Evolutionary conservation across 2,329 filamentous ascomycete genomes (phyloP), one percentile per base, ranked within the genome.

Genomic region (Fusarium subglutinans): DNA sequence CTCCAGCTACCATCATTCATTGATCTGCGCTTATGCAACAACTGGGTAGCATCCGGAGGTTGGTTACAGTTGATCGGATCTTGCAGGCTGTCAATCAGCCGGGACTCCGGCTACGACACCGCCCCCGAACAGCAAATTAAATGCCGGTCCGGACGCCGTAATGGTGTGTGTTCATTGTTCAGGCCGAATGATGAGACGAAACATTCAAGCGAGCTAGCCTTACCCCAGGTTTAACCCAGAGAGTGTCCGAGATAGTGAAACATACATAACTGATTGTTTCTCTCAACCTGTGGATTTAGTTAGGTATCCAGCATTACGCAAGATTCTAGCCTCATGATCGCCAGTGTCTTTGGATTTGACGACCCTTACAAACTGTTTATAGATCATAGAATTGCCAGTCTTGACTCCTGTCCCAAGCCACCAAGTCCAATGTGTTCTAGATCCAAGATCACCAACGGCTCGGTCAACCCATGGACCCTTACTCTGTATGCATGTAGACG

Each of bases 401-500:
- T 26, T 30, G 10, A 58, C 20, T 51, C 48, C 8, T 35, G 22
- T 8, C 28, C 8, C 11, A 24, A 33, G 30, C 14, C 18, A 33
- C 18, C 37, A 33, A 38, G 60, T 40, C 28, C 35, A 47, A 44
- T 14, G 18, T 50, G 37, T 44, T 38, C 44, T 37, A 43, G 44
- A 26, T 53, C 33, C 6, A 6, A n/a, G 33, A 57, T 43, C 50
- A 38, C 24, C 15, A n/a, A 12, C n/a, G 40, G 17, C 51, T 45
- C 26, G 26, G 41, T 26, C 18, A 26, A 33, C 28, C 18, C 17
- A 41, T 56, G 35, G 60, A 55, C 53, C 44, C 51, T 48, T 63
- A 30, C 28, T 30, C 28, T 30, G 28, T 30, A 77, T 77, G 71
- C 69, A 73, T 57, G 56, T 74, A 71, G 40, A 59, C 69, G 63